Base-by-base conservation (phyloP, 176 grass and related monocot species). In the Microstegium vimineum region DNA sequence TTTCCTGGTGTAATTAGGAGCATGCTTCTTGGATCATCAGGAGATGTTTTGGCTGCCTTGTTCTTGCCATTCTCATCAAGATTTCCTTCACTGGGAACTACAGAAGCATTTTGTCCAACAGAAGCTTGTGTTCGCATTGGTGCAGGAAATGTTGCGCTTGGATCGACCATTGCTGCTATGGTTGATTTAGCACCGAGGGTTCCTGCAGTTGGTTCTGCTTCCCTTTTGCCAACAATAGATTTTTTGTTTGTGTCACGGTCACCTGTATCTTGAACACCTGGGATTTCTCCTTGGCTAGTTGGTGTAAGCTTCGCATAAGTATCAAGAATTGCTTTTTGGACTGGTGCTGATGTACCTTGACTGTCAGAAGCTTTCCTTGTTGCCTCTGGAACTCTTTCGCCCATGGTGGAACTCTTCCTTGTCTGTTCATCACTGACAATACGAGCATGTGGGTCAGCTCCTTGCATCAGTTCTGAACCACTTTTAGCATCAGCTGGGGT, bases 101-200 rank as follows among this genome's bases (percentile, higher is more conserved):
- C 62, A 12, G 79, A 62, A 22, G 30, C 63, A 49, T 59, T 59
- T n/a, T 66, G 79, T 37, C 30, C 52, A 51, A 27, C 14, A 6
- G 40, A 79, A 73, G 67, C 35, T 83, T 68, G 79, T 87, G 30
- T 54, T 82, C 38, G 72, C 72, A 23, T 40, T 77, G 33, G 16
- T 45, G 42, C 59, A 57, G 81, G 27, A 72, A 26, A 0, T 52
- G 66, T 34, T 64, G 75, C 46, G 40, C 46, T 76, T 76, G 75
- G 71, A 84, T 76, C 72, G 40, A 16, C 17, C 12, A 28, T 66
- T 56, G 77, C 25, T 66, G 12, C 38, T 22, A 20, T 86, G 61
- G 41, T 31, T 65, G 61, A 81, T 5, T 57, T 62, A 59, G 81
- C 77, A 34, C 8, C 61, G 25, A 34, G 47, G 57, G 47, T 51